These are phyloP conservation scores for Geotrichum macrosporum DNA, from an alignment of 1,139 yeast genomes.

Conservation along the genomic window DNA sequence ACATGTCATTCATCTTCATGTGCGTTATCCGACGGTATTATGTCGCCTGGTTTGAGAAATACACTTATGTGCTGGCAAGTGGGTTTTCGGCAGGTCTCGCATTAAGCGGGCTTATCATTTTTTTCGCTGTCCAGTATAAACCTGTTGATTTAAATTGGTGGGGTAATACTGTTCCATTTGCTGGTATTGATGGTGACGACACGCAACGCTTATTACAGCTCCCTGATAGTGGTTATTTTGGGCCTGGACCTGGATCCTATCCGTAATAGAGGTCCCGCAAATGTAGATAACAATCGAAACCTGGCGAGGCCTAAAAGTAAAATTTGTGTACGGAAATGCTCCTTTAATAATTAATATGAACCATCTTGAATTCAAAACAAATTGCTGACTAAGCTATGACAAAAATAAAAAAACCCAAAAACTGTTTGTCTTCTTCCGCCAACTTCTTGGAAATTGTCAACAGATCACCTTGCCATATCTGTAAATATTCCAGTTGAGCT, in stretches of 20 bases:
- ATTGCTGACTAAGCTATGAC: no score
- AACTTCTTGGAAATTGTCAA: no score
- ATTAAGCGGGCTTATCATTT: constrained; percentile 41
- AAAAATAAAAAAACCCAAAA: no score
- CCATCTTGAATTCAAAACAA: no score
- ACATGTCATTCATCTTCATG: constrained; percentile 51
- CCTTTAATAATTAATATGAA: no score
- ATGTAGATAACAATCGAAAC: no score
- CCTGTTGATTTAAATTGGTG: constrained; percentile 47
- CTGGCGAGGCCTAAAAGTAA: no score
- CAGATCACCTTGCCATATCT: no score
- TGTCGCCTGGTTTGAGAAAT: constrained; percentile 45
- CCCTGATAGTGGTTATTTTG: constrained; percentile 47
- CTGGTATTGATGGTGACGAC: constrained; percentile 45
- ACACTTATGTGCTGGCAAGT: constrained; percentile 52
- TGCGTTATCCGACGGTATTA: constrained; percentile 48
- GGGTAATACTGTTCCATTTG: constrained; percentile 49
- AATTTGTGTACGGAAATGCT: no score
- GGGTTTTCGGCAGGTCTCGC: constrained; percentile 61
- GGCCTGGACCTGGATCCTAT: constrained; percentile 36
- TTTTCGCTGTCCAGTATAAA: constrained; percentile 50
- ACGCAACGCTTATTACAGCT: constrained; percentile 36
- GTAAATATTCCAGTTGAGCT: no score
- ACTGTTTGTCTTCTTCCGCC: no score
- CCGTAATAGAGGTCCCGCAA: no score